Conservation (phyloP, 2,329 filamentous ascomycete genomes). For the Lasiodiplodia gonubiensis region DNA sequence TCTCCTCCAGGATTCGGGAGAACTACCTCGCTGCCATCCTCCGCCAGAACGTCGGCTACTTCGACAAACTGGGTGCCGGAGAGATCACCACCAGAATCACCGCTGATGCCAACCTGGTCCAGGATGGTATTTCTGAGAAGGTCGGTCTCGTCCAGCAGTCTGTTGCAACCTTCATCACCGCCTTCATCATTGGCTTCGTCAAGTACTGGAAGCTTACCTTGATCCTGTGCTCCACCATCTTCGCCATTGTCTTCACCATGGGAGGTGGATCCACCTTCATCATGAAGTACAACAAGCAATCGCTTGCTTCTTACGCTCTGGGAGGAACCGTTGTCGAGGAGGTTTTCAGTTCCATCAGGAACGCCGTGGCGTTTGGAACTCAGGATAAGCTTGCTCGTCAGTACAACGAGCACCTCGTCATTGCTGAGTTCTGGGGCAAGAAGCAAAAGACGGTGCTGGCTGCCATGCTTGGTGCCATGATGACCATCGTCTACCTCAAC, state of each 20-base stretch:
- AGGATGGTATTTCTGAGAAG: conserved; percentile 74
- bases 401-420: conserved; percentile 76
- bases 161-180: conserved; percentile 70
- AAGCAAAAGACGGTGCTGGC: conserved; percentile 75
- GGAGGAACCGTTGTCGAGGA: conserved; percentile 92
- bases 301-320: conserved; percentile 77
- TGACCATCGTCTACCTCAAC: conserved; percentile 82
- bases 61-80: conserved; percentile 85
- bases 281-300: conserved; percentile 78
- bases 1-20: conserved; percentile 37
- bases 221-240: conserved; percentile 80
- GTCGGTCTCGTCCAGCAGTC: conserved; percentile 43
- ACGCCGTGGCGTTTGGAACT: conserved; percentile 89
- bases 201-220: conserved; percentile 93
- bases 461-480: conserved; percentile 82
- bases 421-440: conserved; percentile 77
- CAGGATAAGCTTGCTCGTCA: conserved; percentile 88
- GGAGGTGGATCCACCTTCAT: conserved; percentile 70
- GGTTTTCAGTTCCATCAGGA: conserved; percentile 90
- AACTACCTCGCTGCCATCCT: conserved; percentile 68
- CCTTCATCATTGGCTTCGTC: conserved; percentile 89
- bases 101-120: conserved; percentile 89
- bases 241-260: conserved; percentile 80
- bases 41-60: conserved; percentile 48
- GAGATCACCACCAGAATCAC: conserved; percentile 96